Percentiles rank a stretch among this genome's conserved stretches.
phyloP scores from a whole-genome alignment of 2,329 filamentous ascomycete genomes.

The Sarocladiaceae sp. region DNA sequence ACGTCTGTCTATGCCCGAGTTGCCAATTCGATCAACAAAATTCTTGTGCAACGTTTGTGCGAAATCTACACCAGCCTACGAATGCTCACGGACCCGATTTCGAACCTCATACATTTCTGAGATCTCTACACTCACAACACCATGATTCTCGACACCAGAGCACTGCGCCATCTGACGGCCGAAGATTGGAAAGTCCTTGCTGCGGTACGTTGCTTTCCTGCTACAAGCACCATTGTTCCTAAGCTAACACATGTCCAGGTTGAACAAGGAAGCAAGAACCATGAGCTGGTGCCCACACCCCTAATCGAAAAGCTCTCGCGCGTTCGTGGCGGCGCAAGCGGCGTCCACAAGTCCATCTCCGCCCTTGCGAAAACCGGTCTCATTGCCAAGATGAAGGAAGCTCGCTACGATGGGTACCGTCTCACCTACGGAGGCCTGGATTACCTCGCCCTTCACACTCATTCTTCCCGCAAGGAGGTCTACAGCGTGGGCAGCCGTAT shows the following conservation, averaged over 20 bases:
- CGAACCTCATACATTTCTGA: too few relatives aligned
- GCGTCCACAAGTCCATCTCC: slow-evolving; percentile 84
- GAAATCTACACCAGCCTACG: too few relatives aligned
- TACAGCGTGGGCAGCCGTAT: slow-evolving; percentile 95
- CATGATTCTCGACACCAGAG: slow-evolving; percentile 95
- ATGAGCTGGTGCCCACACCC: slow-evolving; percentile 90
- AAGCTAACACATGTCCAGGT: slow-evolving; percentile 55
- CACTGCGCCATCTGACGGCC: slow-evolving; percentile 82
- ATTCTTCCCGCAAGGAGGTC: slow-evolving; percentile 73
- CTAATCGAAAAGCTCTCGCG: slow-evolving; percentile 82
- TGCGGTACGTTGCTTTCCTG: slow-evolving; percentile 58
- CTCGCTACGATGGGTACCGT: slow-evolving; percentile 95
- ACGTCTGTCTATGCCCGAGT: background rate
- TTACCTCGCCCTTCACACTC: slow-evolving; percentile 91
- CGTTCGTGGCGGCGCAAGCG: slow-evolving; percentile 70
- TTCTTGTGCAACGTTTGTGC: too few relatives aligned
- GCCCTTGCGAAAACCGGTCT: slow-evolving; percentile 86
- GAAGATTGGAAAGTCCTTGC: slow-evolving; percentile 96
- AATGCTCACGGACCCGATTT: too few relatives aligned
- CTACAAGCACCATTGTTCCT: slow-evolving; percentile 18
- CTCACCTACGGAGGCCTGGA: slow-evolving; percentile 95
- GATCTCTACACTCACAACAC: slow-evolving; percentile 14
- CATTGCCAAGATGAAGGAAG: slow-evolving; percentile 90
- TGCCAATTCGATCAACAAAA: background rate
- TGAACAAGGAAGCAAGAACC: slow-evolving; percentile 91